Conservation (phyloP, 2,329 filamentous ascomycete genomes). For the Botrytis deweyae region DNA sequence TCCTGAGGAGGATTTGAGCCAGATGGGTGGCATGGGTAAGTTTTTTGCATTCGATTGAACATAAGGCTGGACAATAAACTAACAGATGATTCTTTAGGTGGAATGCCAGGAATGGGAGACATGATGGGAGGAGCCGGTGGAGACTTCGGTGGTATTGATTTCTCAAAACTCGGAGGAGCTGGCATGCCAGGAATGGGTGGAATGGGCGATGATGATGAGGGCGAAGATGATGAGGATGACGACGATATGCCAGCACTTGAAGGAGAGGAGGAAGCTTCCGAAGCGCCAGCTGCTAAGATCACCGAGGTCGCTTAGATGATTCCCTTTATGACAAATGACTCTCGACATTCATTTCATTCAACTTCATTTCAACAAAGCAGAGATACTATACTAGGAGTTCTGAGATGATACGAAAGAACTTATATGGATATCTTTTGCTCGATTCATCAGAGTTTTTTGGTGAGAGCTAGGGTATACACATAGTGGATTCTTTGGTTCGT, state of each 20-base stretch:
- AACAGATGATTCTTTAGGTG: slow-evolving; percentile 13
- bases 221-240: slow-evolving; percentile 54
- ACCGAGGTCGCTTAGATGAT: slow-evolving; percentile 37
- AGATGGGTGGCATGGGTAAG: slow-evolving; percentile 63
- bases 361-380: slow-evolving; percentile 4
- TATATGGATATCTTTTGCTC: slow-evolving; percentile 6
- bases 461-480: background rate
- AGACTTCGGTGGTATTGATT: slow-evolving; percentile 86
- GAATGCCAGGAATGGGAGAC: slow-evolving; percentile 36
- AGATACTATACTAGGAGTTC: slow-evolving; percentile 10
- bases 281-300: slow-evolving; percentile 43
- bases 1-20: slow-evolving; percentile 70
- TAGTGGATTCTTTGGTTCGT: slow-evolving; percentile 7
- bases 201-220: slow-evolving; percentile 53
- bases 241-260: slow-evolving; percentile 86
- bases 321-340: background rate
- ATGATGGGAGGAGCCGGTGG: slow-evolving; percentile 50
- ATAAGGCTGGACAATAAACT: background rate
- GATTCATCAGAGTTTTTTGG: background rate
- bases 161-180: slow-evolving; percentile 80
- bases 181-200: slow-evolving; percentile 42
- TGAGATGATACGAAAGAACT: background rate
- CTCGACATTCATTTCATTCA: background rate
- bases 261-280: slow-evolving; percentile 52
- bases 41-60: background rate